Evolutionary conservation across 2,329 filamentous ascomycete genomes (phyloP), one percentile per base, ranked within the genome.

Genomic region (Nannizziopsis arthrosporioides): DNA sequence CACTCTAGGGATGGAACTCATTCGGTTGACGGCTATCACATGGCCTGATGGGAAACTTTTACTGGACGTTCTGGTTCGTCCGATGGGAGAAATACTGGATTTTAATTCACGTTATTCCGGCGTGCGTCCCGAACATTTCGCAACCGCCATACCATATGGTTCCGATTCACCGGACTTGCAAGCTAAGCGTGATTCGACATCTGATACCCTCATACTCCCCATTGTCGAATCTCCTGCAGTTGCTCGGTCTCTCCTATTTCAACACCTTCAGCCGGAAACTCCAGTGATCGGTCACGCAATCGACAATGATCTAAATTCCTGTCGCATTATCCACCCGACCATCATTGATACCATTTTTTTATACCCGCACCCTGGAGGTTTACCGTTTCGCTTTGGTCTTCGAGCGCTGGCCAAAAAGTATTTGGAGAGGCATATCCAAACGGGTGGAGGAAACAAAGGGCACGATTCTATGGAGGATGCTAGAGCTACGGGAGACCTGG

Each of bases 401-500:
- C 87, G 85, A 60, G 71, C 71, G 51, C 76, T 98, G 0, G 81
- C 82, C 61, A 75, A 80, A 42, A 72, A 68, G n/a, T 71, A 84
- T 51, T 74, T 98, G 5, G 75, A 81, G 49, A 74, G 81, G 19
- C 77, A 81, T 46, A 95, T 98, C 34, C 92, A 98, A 65, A 78
- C 79, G 32, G 83, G 81, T 38, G 68, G 70, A 51, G 68, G 70
- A 51, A 54, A 66, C 14, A 57, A 65, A 15, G 92, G 92, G 0
- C 92, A 98, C 64, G 92, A 98, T 67, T 94, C 86, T 19, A 83
- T 82, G 19, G 92, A 98, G 63, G 92, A 98, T 61, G 87, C 92
- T 0, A 76, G 82, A 41, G 85, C 89, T 0, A 90, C 93, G 0
- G 92, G 90, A 0, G 88, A 96, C 51, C 65, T 98, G 44, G 85